Percentiles rank a stretch among this genome's conserved stretches.
Evolutionary conservation across 83 land plant genomes (phyloP).

Genomic region (Isoetes engelmannii): DNA sequence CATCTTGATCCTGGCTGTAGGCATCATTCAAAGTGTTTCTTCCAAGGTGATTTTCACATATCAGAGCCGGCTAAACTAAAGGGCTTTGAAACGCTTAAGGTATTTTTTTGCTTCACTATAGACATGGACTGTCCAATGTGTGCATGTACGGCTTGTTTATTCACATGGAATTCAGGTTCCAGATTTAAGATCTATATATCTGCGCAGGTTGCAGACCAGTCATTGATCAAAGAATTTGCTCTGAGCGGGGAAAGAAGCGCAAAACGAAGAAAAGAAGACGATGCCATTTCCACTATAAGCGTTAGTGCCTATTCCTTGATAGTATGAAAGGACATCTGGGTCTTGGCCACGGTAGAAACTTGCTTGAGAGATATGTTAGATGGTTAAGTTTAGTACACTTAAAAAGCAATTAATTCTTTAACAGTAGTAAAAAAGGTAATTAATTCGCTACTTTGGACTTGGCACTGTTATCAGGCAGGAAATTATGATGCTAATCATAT

Average conservation of each 20-base stretch:
- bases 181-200: background rate
- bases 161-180: background rate
- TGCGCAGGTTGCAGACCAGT: no score
- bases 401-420: background rate
- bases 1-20: background rate
- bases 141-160: background rate
- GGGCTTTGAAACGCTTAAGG: background rate
- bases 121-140: background rate
- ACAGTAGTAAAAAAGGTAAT: background rate
- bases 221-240: no score
- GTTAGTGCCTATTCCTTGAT: background rate
- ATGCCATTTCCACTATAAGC: no score
- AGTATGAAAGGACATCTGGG: background rate
- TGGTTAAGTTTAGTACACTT: background rate
- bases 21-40: constrained; percentile 12
- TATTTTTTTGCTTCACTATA: background rate
- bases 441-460: background rate
- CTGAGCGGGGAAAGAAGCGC: no score
- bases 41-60: background rate
- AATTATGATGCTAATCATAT: background rate
- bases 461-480: background rate
- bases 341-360: background rate
- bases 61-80: background rate
- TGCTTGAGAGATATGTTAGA: background rate
- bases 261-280: no score